phyloP scores from a whole-genome alignment of 176 grass and related monocot genomes.

The Oropetium thomaeum region DNA sequence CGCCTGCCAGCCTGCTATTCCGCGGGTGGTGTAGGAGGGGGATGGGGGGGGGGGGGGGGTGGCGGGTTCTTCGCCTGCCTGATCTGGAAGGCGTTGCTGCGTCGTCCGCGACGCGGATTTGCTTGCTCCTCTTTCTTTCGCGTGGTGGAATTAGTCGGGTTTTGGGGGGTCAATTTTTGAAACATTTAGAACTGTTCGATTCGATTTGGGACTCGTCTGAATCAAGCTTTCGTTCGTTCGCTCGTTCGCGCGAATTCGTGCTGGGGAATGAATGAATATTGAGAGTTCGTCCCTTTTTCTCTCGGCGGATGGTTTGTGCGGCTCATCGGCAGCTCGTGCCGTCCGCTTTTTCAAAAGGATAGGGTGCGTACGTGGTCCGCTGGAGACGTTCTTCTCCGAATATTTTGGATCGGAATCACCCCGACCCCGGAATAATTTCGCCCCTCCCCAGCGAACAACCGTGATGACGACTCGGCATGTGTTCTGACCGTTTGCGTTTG shows the following conservation, averaged over 20 bases:
- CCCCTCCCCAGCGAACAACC: background rate
- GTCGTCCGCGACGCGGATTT: background rate
- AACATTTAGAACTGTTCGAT: background rate
- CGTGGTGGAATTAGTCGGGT: background rate
- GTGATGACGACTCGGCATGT: constrained; percentile 1
- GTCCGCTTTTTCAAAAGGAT: background rate
- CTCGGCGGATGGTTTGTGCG: background rate
- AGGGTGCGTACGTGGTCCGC: constrained; percentile 30
- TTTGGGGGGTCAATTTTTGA: constrained; percentile 4
- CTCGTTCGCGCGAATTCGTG: constrained; percentile 9
- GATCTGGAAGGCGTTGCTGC: background rate
- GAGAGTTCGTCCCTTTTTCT: background rate
- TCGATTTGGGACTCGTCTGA: background rate
- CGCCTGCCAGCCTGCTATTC: background rate
- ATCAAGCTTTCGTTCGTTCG: background rate
- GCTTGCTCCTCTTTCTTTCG: too few species aligned
- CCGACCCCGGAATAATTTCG: background rate
- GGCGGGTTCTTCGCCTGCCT: too few species aligned
- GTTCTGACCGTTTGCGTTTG: background rate
- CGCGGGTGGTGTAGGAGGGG: background rate
- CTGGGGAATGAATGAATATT: background rate
- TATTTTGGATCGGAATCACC: constrained; percentile 50
- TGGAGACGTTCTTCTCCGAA: constrained; percentile 24
- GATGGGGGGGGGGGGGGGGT: too few species aligned
- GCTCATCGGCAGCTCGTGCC: constrained; percentile 13